Evolutionary conservation across 2,329 filamentous ascomycete genomes (phyloP).

Genomic region (Fusarium tjaetaba): DNA sequence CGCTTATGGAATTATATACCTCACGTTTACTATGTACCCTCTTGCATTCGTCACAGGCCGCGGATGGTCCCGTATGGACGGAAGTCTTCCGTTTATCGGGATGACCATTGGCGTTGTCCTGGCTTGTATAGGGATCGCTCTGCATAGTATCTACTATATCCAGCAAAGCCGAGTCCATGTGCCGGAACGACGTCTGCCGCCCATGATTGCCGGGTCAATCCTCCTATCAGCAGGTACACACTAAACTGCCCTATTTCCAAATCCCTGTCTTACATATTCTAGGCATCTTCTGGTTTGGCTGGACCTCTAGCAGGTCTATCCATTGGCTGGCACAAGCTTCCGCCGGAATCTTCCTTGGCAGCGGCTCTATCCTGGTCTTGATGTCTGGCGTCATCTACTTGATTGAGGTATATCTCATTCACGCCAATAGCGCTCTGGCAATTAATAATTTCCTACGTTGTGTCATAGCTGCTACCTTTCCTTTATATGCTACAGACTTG

Average conservation of each 20-base stretch:
- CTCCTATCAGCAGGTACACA: background rate
- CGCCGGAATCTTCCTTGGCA: background rate
- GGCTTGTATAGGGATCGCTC: background rate
- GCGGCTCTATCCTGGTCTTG: background rate
- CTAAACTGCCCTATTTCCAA: accelerated
- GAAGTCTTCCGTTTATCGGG: background rate
- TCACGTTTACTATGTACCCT: background rate
- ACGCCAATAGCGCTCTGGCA: background rate
- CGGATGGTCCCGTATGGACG: background rate
- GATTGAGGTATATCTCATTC: background rate
- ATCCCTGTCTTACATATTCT: accelerated
- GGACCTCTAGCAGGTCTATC: background rate
- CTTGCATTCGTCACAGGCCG: background rate
- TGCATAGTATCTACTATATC: background rate
- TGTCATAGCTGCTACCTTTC: background rate
- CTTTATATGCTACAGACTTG: background rate
- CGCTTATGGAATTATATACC: background rate
- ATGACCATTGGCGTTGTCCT: accelerated
- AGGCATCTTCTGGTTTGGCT: background rate
- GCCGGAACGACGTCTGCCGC: background rate
- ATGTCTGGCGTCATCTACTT: background rate
- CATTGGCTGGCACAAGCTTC: background rate
- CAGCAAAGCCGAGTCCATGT: background rate
- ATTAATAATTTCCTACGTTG: background rate
- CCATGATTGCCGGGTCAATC: background rate